phyloP scores from a whole-genome alignment of 768 basidiomycete genomes.

The Termitomyces bulborhizus region DNA sequence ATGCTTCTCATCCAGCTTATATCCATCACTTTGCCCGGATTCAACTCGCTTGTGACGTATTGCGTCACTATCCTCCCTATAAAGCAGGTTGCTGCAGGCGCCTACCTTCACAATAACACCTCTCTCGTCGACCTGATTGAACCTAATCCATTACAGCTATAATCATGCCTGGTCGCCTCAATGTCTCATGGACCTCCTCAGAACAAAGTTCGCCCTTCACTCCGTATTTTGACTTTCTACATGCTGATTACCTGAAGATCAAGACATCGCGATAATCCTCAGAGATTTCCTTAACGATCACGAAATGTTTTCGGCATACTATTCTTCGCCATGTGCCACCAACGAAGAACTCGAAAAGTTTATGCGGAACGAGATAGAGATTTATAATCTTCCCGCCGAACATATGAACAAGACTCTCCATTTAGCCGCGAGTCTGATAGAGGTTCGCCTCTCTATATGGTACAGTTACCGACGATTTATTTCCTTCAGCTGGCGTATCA shows the following conservation, averaged over 20 bases:
- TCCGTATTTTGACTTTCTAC: neutral
- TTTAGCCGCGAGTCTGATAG: conserved; percentile 10
- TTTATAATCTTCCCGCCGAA: neutral
- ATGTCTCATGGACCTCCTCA: neutral
- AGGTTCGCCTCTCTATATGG: conserved; percentile 1
- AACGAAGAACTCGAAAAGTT: conserved; percentile 7
- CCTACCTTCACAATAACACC: neutral
- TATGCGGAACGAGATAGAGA: conserved; percentile 7
- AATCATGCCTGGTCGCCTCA: neutral
- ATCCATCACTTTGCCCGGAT: neutral
- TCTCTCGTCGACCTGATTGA: neutral
- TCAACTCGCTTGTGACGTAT: neutral
- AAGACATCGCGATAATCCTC: neutral
- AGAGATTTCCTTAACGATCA: conserved; percentile 5
- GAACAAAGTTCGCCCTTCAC: neutral
- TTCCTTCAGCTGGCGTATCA: conserved; percentile 14
- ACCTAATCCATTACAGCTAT: neutral
- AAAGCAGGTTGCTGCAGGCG: neutral
- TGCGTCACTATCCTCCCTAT: neutral
- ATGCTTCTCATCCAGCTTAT: neutral
- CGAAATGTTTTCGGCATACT: neutral
- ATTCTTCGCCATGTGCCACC: neutral
- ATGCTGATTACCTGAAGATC: neutral
- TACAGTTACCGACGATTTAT: neutral
- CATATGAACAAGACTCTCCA: conserved; percentile 6